Percentiles rank a stretch among this genome's conserved stretches.
Evolutionary conservation across 2,329 filamentous ascomycete species (phyloP).

Genomic region (Boeremia exigua): DNA sequence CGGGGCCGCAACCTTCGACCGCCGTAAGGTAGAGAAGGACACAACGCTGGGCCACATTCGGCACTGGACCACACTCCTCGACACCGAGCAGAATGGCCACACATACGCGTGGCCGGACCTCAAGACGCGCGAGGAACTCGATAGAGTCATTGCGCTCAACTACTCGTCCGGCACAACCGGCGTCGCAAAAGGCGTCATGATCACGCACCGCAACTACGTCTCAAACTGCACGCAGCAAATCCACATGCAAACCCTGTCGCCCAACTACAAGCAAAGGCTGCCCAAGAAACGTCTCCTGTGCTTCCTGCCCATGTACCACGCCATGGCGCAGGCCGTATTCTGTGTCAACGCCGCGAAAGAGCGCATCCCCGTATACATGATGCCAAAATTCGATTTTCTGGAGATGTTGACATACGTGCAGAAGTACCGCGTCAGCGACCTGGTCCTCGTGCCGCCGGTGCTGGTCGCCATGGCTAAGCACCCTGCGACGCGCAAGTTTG

Average conservation of each 20-base stretch:
- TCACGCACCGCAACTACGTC: constrained; percentile 78
- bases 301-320: constrained; percentile 69
- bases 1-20: constrained; percentile 53
- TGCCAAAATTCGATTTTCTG: constrained; percentile 78
- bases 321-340: constrained; percentile 70
- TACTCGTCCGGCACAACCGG: constrained; percentile 83
- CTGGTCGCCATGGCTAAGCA: constrained; percentile 75
- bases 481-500: constrained; percentile 68
- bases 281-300: constrained; percentile 60
- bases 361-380: constrained; percentile 74
- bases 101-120: constrained; percentile 69
- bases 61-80: constrained; percentile 70
- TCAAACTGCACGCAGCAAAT: constrained; percentile 70
- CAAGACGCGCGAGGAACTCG: constrained; percentile 54
- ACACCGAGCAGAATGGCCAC: constrained; percentile 54
- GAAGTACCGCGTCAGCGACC: constrained; percentile 69
- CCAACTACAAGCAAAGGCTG: constrained; percentile 56
- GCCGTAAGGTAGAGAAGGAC: constrained; percentile 40
- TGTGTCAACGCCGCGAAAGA: constrained; percentile 64
- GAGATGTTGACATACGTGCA: constrained; percentile 73
- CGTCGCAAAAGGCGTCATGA: constrained; percentile 82
- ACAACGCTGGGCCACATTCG: constrained; percentile 50
- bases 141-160: constrained; percentile 72
- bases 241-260: constrained; percentile 54
- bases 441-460: constrained; percentile 76